These are phyloP conservation scores for Pulveroboletus frians DNA, from an alignment of 768 basidiomycete genomes.

Conservation along the genomic window DNA sequence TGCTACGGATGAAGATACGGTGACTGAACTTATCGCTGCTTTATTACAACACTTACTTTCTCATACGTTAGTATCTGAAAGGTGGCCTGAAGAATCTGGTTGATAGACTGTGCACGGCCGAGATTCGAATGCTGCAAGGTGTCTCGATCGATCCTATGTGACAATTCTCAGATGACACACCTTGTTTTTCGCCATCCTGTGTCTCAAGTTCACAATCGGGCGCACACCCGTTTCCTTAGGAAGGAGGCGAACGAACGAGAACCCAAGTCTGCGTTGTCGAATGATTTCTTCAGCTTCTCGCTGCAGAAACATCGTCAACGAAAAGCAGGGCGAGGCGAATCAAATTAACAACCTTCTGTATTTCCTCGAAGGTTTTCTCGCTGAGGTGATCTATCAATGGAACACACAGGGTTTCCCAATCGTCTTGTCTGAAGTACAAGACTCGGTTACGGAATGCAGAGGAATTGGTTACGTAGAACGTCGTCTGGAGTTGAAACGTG, in stretches of 20 bases:
- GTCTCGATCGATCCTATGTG: neutral
- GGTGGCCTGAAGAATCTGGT: conserved; percentile 76
- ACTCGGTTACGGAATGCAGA: conserved; percentile 77
- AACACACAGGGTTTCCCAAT: conserved; percentile 79
- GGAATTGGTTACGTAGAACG: conserved; percentile 92
- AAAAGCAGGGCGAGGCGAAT: neutral
- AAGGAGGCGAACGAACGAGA: conserved; percentile 80
- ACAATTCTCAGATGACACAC: conserved; percentile 23
- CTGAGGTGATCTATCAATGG: conserved; percentile 79
- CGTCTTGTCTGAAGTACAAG: conserved; percentile 91
- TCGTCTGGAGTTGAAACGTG: conserved; percentile 48
- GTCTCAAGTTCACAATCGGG: conserved; percentile 88
- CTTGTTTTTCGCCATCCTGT: conserved; percentile 37
- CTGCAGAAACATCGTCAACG: conserved; percentile 33
- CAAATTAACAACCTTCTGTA: conserved; percentile 51
- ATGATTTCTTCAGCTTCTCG: conserved; percentile 60
- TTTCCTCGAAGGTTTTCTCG: conserved; percentile 59
- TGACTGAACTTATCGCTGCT: neutral
- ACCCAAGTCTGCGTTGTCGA: conserved; percentile 70
- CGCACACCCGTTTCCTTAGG: conserved; percentile 95
- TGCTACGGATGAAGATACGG: conserved; percentile 40
- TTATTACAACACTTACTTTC: conserved; percentile 45
- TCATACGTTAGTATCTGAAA: conserved; percentile 88
- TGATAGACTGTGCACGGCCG: conserved; percentile 60
- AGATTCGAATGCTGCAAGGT: conserved; percentile 29